Percentiles rank a stretch among this genome's conserved stretches.
Conservation (phyloP, 2,329 filamentous ascomycete species). For the Colletotrichum agaves region DNA sequence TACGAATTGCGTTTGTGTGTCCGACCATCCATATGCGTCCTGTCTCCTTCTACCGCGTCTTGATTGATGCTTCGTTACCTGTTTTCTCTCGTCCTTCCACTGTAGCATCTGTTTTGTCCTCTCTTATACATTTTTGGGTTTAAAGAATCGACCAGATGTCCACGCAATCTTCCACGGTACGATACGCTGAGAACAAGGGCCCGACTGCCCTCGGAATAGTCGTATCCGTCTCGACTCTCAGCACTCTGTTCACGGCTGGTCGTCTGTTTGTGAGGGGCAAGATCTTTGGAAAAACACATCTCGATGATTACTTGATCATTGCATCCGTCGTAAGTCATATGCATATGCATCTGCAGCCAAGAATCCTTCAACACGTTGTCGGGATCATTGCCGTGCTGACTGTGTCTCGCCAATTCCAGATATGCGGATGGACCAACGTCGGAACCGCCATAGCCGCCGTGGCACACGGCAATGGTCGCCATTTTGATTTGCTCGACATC, state of each 20-base stretch:
- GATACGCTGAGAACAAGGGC: constrained; percentile 41
- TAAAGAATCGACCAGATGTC: background rate
- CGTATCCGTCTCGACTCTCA: constrained; percentile 45
- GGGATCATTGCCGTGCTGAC: background rate
- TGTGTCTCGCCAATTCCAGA: constrained; percentile 37
- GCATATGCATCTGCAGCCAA: background rate
- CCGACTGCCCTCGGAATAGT: constrained; percentile 46
- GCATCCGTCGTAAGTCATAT: constrained; percentile 44
- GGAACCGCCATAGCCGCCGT: constrained; percentile 49
- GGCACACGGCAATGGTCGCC: constrained; percentile 51
- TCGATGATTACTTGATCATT: constrained; percentile 52
- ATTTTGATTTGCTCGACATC: constrained; percentile 46
- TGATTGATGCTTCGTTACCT: background rate
- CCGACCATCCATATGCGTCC: background rate
- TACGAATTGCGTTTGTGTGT: background rate
- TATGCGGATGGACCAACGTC: constrained; percentile 48
- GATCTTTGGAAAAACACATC: constrained; percentile 46
- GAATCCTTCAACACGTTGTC: background rate
- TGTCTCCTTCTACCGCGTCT: background rate
- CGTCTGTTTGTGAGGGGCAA: constrained; percentile 45
- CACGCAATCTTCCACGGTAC: background rate
- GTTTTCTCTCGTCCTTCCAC: background rate
- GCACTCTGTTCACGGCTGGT: constrained; percentile 43
- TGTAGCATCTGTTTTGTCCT: background rate
- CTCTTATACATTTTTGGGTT: background rate